Evolutionary conservation across 139 green algal species (phyloP), one percentile per base, ranked within the genome.

Genomic region (Desmodesmus armatus): DNA sequence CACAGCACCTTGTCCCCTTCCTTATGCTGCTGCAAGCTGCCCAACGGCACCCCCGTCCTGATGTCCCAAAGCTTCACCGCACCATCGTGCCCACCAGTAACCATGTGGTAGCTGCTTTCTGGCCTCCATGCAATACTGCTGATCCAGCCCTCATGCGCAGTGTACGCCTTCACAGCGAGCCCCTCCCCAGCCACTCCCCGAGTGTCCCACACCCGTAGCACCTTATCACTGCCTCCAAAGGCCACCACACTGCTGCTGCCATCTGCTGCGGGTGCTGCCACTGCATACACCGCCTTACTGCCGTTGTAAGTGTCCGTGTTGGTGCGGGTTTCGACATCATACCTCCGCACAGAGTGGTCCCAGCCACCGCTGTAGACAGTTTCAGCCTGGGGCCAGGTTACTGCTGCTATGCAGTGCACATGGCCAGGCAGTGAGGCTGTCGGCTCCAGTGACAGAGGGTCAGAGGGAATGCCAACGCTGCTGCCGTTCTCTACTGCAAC

Each of bases 191-290:
- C 91, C 89, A 95, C 27, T 5, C 55, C 55, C 5, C 88, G 81
- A 4, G 62, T 82, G 85, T 98, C 96, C 96, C 96, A 98, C 27
- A 98, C 49, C 0, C 93, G 89, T 53, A 98, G 80, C 2, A 89
- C 83, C 3, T 73, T 65, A 72, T 97, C 95, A 9, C 90, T 83
- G 43, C 94, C 92, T 0, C 92, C 96, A 84, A 97, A 95, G 0
- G 93, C 95, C 7, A 97, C 87, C 25, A 96, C 44, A 43, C 43
- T 31, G 35, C 70, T 82, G 19, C 74, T 70, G 84, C 65, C 84
- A 35, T 39, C 37, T 66, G 5, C 53, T 13, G 81, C 51, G 11
- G 88, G 44, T 5, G 86, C 86, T 3, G 90, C 90, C 33, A 97
- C 82, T n/a, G 79, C 88, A 75, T 92, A 90, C 11, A 98, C 83